Conservation (phyloP, 1,139 yeast genomes). For the Lodderomyces parapsilosis region DNA sequence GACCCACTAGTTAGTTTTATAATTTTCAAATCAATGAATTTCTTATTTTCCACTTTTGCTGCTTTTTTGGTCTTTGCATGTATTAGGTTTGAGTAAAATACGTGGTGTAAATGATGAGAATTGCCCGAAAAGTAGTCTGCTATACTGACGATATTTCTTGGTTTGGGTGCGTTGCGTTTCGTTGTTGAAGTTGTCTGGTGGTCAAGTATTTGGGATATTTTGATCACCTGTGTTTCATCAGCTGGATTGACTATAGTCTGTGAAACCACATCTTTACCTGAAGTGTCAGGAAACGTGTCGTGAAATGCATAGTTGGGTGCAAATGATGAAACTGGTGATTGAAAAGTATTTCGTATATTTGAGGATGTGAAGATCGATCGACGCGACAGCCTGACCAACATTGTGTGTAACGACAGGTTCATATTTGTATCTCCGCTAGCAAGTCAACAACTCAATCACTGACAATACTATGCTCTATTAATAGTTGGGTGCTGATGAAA, state of each 20-base stretch:
- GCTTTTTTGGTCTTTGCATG: constrained; percentile 24
- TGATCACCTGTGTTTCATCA: constrained; percentile 2
- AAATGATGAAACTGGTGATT: not conserved
- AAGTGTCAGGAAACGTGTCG: not conserved
- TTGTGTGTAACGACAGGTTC: not conserved
- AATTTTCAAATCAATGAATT: constrained; percentile 61
- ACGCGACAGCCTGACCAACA: not conserved
- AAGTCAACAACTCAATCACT: not conserved
- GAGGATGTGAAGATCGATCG: not conserved
- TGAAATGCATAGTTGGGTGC: constrained; percentile 3
- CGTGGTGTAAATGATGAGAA: constrained; percentile 42
- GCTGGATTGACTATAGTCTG: not conserved
- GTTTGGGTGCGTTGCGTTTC: constrained; percentile 2
- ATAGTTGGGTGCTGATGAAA: not conserved
- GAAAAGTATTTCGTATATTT: not conserved
- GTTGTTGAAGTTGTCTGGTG: constrained; percentile 2
- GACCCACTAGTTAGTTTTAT: constrained; percentile 71
- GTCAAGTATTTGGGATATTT: constrained; percentile 2
- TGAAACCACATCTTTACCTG: not conserved
- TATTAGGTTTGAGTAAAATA: constrained; percentile 13
- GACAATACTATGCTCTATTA: too few species aligned
- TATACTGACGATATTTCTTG: constrained; percentile 15
- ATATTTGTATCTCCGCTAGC: not conserved
- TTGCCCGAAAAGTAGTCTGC: constrained; percentile 45
- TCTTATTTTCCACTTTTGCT: constrained; percentile 37